Evolutionary conservation across 1,139 yeast genomes (phyloP).

Genomic region (Debaryomyces subglobosus): DNA sequence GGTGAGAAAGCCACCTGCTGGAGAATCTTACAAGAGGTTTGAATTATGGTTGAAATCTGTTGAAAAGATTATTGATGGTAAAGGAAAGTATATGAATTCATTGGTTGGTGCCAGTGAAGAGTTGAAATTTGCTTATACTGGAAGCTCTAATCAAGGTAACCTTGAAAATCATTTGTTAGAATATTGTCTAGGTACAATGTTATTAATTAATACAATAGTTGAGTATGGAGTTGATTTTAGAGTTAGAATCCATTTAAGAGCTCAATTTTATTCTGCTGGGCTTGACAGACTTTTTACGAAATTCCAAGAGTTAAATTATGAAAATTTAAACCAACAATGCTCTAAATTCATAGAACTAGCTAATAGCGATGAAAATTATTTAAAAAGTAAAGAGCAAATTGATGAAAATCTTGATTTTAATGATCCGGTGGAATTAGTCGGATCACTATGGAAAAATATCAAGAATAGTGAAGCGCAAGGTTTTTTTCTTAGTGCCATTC

Average conservation of each 20-base stretch:
- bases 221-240: conserved; percentile 65
- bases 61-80: conserved; percentile 76
- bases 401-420: conserved; percentile 66
- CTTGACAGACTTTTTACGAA: conserved; percentile 62
- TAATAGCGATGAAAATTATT: conserved; percentile 69
- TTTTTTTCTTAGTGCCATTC: conserved; percentile 75
- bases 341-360: conserved; percentile 66
- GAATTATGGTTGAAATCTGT: conserved; percentile 86
- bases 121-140: conserved; percentile 56
- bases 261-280: conserved; percentile 80
- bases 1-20: conserved; percentile 44
- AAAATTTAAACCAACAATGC: conserved; percentile 67
- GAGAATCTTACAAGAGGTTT: conserved; percentile 56
- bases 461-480: conserved; percentile 75
- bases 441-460: conserved; percentile 70
- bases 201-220: conserved; percentile 74
- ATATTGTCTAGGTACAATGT: conserved; percentile 77
- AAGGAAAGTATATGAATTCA: conserved; percentile 84
- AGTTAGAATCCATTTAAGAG: conserved; percentile 73
- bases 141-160: conserved; percentile 35
- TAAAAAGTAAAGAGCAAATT: conserved; percentile 60
- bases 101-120: conserved; percentile 95
- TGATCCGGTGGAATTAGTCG: conserved; percentile 74
- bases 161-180: conserved; percentile 74
- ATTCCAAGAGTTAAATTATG: conserved; percentile 64